Percentiles rank a stretch among this genome's conserved stretches.
These are phyloP conservation scores for Talaromyces sp. DNA, from an alignment of 2,329 filamentous ascomycete genomes.

Conservation along the genomic window DNA sequence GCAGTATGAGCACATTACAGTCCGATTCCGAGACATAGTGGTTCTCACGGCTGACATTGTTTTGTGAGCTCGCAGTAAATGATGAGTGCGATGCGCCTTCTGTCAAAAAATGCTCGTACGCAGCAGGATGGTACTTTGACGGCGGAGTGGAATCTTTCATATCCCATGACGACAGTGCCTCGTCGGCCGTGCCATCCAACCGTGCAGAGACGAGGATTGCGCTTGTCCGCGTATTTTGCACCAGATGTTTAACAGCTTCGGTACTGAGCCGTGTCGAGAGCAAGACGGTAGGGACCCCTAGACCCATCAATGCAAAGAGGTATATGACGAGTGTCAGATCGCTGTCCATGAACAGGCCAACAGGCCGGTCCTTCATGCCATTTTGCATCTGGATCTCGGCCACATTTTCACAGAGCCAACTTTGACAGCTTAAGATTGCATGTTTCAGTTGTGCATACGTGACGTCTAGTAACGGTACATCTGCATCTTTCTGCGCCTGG, in stretches of 20 bases:
- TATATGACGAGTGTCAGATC: constrained; percentile 11
- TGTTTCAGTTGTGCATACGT: constrained; percentile 2
- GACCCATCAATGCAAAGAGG: constrained; percentile 9
- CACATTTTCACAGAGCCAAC: constrained; percentile 9
- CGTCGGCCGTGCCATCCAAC: neutral
- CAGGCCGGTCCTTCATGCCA: neutral
- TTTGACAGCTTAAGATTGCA: neutral
- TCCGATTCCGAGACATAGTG: constrained; percentile 4
- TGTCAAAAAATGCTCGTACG: neutral
- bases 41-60: neutral
- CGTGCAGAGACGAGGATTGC: constrained; percentile 6
- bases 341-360: constrained; percentile 14
- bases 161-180: neutral
- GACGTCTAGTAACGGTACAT: neutral
- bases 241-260: neutral
- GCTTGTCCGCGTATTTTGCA: constrained; percentile 1
- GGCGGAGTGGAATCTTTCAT: neutral
- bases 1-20: constrained; percentile 10
- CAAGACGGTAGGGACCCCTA: constrained; percentile 5
- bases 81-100: neutral
- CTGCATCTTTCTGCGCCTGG: neutral
- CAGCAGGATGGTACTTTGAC: neutral
- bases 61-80: neutral
- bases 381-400: neutral
- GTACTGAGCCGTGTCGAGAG: constrained; percentile 10